Base-by-base conservation (phyloP, 1,284 basidiomycete species). In the Sporisorium exsertum region DNA sequence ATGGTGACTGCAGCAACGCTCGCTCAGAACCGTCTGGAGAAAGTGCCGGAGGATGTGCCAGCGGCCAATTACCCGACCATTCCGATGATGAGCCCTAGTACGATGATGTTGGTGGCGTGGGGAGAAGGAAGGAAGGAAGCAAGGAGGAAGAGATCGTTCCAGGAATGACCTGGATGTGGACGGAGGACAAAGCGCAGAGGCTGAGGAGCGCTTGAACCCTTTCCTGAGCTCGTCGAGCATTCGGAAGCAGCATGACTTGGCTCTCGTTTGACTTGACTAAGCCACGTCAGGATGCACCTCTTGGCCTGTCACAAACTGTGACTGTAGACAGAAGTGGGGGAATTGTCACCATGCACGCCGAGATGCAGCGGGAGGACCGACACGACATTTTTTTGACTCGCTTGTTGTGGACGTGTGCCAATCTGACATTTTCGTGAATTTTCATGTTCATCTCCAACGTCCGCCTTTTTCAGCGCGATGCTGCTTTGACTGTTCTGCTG, bases 1-100 rank as follows among this genome's bases (percentile, higher is more conserved):
- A 79, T 78, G 37, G 4, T 52, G 58, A 50, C 49, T 16, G 27
- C 18, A 50, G 27, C 47, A 18, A 32, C 27, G 47, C 47, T 7
- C 18, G 16, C 16, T 24, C 43, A 46, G 10, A 20, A 22, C 18
- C 42, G 42, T 43, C 29, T 6, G 5, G 18, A 50, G 51, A 22
- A 26, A 32, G 26, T 43, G 40, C 40, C 40, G 27, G 0, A 18
- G 16, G 18, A 26, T 32, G 53, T n/a, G 15, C 15, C 53, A 32
- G 29, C n/a, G n/a, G 53, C 12, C n/a, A 45, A 3, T 20, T 13
- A 45, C 18, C 27, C 42, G 26, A 22, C 13, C 27, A 45, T 55
- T n/a, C 12, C 42, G 40, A 55, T 43, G 53, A 18, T 43, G 18
- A 9, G 7, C 13, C 35, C 3, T n/a, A 2, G 37, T 5, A 40